A percentile compares a stretch with the other conserved stretches of the same genome.
Conservation (phyloP, 164 flowering plant species). For the Tetracentron sinense region DNA sequence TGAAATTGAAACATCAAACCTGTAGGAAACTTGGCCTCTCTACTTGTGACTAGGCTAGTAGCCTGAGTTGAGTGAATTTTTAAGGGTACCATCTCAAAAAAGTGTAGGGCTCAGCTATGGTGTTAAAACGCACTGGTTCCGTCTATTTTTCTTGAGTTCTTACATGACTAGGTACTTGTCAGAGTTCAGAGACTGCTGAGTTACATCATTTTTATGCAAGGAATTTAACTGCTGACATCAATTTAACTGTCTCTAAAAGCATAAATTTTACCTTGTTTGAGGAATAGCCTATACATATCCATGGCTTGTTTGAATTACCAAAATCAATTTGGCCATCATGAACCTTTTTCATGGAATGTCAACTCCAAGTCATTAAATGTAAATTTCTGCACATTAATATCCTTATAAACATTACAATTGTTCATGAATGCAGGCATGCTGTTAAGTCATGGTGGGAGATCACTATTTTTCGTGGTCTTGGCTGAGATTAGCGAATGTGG, state of each 20-base stretch:
- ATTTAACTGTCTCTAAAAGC: background rate
- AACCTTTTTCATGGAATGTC: too few relatives aligned
- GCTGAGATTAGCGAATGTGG: constrained; percentile 10
- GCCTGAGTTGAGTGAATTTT: background rate
- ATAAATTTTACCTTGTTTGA: too few relatives aligned
- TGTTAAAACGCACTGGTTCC: background rate
- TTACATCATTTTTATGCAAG: too few relatives aligned
- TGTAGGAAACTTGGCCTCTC: background rate
- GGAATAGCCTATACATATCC: background rate
- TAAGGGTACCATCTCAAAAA: too few relatives aligned
- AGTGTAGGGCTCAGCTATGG: background rate
- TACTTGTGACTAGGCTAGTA: background rate
- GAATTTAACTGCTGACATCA: too few relatives aligned
- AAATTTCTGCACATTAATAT: too few relatives aligned
- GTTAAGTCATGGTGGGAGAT: constrained; percentile 14
- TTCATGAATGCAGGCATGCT: constrained; percentile 8
- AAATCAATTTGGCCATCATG: too few relatives aligned
- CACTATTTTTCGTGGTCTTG: constrained; percentile 9
- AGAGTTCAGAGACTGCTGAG: too few relatives aligned
- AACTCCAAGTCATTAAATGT: too few relatives aligned
- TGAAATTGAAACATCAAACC: background rate
- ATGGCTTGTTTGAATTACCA: too few relatives aligned
- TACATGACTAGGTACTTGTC: too few relatives aligned
- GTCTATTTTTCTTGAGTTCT: background rate
- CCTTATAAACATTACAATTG: background rate